Base-by-base conservation (phyloP, 73 alveolate species). In the Paramecium caudatum region DNA sequence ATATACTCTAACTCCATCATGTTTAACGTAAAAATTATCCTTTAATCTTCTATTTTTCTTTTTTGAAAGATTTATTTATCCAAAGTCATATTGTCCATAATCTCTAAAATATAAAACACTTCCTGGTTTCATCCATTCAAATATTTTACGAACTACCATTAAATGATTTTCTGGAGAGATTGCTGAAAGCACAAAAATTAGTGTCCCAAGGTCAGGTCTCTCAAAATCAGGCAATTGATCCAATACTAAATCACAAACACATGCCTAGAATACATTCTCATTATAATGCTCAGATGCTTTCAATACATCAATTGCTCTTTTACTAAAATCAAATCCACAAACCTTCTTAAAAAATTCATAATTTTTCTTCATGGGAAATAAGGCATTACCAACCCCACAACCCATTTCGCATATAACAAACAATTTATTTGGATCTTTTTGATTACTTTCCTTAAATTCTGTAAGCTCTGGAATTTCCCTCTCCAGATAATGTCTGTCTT, bases 31-130 rank as follows among this genome's bases (percentile, higher is more conserved):
- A 82, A 97, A 97, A 84, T 97, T 95, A 45, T 97, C 98, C 74
- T 94, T 92, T 19, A 97, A 94, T 90, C 94, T 97, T 84, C 95
- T 90, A 48, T 94, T 94, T 47, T 94, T 92, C 61, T 96, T 91
- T 61, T 95, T 80, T 5, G 99, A 98, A 46, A 97, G 92, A 27
- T 98, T 82, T 49, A 97, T 48, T 90, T 97, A 91, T 4, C 99
- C 99, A 93, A 97, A 82, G 62, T 97, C 99, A 91, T 97, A 97
- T 90, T 96, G 81, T 7, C 98, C 99, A 91, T 97, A 97, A 92
- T 97, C 99, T 94, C 99, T 91, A 91, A 97, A 97, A 90, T 95
- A 97, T 32, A 97, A 78, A 36, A 97, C 94, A n/a, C 98, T 97
- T 6, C 95, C 99, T 32, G 93, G 94, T 74, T 96, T 96, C 93